Percentiles rank a stretch among this genome's conserved stretches.
Conservation (phyloP, 805 yeast genomes). For the Candida dajiaensis region DNA sequence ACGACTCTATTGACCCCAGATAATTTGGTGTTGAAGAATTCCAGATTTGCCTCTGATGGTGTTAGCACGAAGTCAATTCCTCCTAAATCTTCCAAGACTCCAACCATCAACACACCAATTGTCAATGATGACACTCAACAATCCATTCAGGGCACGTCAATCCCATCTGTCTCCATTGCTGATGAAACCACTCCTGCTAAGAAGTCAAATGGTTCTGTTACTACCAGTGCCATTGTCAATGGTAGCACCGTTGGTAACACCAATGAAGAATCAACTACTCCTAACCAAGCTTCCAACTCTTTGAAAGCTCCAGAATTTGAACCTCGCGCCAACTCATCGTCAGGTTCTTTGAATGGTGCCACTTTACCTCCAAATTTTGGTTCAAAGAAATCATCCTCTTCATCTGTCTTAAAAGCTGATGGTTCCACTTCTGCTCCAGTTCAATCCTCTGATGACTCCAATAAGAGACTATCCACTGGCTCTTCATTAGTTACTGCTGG, state of each 20-base stretch:
- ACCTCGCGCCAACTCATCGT: background rate
- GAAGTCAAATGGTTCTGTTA: background rate
- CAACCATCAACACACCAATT: background rate
- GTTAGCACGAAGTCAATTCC: background rate
- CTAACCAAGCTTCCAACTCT: background rate
- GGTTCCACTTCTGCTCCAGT: constrained; percentile 1
- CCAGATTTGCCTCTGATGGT: background rate
- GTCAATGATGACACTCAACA: background rate
- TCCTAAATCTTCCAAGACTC: background rate
- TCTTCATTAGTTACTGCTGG: background rate
- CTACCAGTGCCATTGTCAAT: background rate
- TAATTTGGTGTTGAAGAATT: background rate
- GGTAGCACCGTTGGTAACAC: background rate
- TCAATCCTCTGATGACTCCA: background rate
- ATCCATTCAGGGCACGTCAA: background rate
- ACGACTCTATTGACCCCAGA: background rate
- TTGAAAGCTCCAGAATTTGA: background rate
- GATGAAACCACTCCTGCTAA: constrained; percentile 5
- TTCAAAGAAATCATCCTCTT: constrained; percentile 11
- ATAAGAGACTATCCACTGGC: background rate
- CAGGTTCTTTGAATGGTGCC: constrained; percentile 10
- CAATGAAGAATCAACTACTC: background rate
- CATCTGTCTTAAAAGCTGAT: background rate
- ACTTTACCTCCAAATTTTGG: constrained; percentile 22
- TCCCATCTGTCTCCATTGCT: background rate